These are phyloP conservation scores for Friedmanniomyces simplex DNA, from an alignment of 495 filamentous ascomycete species.

Conservation along the genomic window DNA sequence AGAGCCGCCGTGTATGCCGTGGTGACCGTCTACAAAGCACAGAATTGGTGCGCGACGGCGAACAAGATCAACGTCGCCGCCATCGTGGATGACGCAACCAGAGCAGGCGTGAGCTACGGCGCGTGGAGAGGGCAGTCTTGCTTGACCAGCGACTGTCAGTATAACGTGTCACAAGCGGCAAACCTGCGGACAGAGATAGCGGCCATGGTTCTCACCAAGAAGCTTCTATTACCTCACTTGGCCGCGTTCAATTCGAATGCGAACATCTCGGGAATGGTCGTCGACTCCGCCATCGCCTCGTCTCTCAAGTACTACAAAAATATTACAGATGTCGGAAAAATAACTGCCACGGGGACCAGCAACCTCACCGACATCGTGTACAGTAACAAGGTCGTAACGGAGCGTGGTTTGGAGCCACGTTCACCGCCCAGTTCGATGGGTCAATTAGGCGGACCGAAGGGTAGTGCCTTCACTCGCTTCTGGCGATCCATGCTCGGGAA, in stretches of 20 bases:
- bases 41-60: background rate
- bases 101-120: background rate
- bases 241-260: background rate
- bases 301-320: background rate
- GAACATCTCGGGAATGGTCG: background rate
- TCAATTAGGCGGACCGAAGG: too few species aligned
- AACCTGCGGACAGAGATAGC: background rate
- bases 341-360: background rate
- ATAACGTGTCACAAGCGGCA: background rate
- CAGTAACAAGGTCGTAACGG: background rate
- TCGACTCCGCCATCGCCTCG: background rate
- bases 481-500: background rate
- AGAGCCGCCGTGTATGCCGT: background rate
- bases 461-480: background rate
- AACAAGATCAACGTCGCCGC: background rate
- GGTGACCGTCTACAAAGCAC: background rate
- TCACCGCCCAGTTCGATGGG: too few species aligned
- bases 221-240: background rate
- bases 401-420: background rate
- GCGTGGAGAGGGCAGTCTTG: background rate
- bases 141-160: background rate
- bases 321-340: background rate
- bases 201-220: background rate
- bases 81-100: background rate
- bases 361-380: background rate